phyloP scores from a whole-genome alignment of 2,329 filamentous ascomycete species.

The Penicillium expansum region DNA sequence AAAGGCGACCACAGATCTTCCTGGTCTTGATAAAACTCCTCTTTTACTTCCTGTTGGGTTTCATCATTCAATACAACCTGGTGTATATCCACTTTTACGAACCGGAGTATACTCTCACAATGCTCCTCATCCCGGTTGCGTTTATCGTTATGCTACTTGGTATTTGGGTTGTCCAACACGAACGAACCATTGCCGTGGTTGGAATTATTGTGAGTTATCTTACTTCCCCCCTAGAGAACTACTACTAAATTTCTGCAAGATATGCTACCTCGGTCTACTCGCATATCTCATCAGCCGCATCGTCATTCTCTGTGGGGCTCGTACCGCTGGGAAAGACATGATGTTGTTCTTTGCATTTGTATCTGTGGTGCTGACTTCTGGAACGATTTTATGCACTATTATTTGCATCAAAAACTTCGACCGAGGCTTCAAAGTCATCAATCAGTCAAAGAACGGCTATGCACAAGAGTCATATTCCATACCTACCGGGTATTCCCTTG shows the following conservation, averaged over 20 bases:
- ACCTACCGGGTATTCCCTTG: background rate
- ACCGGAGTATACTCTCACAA: background rate
- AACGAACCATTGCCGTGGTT: too few species aligned
- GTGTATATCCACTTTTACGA: background rate
- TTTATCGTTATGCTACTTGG: background rate
- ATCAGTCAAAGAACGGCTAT: background rate
- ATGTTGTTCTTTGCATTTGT: background rate
- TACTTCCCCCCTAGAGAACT: background rate
- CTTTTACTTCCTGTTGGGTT: background rate
- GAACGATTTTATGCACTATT: background rate
- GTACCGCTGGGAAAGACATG: background rate
- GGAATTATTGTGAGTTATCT: background rate
- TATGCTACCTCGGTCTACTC: background rate
- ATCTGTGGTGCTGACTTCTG: background rate
- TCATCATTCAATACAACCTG: background rate
- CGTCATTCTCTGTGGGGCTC: background rate
- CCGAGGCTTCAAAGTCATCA: background rate
- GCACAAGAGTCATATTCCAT: background rate
- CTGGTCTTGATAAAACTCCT: background rate
- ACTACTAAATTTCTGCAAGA: background rate
- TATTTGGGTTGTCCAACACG: too few species aligned
- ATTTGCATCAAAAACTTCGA: slow-evolving; percentile 1
- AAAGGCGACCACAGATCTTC: background rate
- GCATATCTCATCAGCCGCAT: slow-evolving; percentile 1
- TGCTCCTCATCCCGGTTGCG: background rate